Conservation (phyloP, 495 filamentous ascomycete species). For the Bathelium albidoporum region DNA sequence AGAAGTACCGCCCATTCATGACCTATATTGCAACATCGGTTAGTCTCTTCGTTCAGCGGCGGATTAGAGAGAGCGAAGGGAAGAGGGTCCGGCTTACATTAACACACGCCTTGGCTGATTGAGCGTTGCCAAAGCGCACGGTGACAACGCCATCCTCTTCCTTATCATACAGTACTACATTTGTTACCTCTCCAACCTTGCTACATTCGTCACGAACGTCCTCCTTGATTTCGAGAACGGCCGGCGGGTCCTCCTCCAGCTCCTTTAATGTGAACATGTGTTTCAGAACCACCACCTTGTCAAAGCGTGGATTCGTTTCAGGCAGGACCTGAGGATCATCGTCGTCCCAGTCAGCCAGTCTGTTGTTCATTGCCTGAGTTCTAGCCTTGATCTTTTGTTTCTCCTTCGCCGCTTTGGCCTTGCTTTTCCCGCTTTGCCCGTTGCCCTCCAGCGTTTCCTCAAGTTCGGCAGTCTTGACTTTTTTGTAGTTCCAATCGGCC, state of each 20-base stretch:
- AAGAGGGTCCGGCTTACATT: conserved; percentile 32
- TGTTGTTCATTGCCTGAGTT: conserved; percentile 73
- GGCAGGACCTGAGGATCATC: conserved; percentile 56
- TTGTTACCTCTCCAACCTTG: conserved; percentile 80
- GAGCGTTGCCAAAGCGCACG: conserved; percentile 60
- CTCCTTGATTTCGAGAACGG: conserved; percentile 82
- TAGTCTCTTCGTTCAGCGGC: not conserved
- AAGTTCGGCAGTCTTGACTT: conserved; percentile 10
- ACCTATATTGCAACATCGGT: conserved; percentile 27
- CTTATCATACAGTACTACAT: conserved; percentile 79
- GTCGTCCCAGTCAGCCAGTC: conserved; percentile 89
- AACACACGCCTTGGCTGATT: conserved; percentile 65
- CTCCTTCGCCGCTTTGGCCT: conserved; percentile 40
- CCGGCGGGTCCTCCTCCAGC: conserved; percentile 72
- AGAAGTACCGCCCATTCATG: conserved; percentile 79
- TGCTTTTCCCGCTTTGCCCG: conserved; percentile 46
- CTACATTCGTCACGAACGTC: conserved; percentile 85
- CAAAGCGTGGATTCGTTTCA: conserved; percentile 51
- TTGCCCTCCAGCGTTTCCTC: conserved; percentile 34
- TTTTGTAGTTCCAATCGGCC: conserved; percentile 87
- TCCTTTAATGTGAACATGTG: conserved; percentile 91
- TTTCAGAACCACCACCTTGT: conserved; percentile 77
- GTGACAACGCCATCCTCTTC: conserved; percentile 82
- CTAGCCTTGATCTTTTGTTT: conserved; percentile 82
- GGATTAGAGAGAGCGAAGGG: not conserved